These are phyloP conservation scores for Myxozyma monticola DNA, from an alignment of 805 yeast species.

Conservation along the genomic window DNA sequence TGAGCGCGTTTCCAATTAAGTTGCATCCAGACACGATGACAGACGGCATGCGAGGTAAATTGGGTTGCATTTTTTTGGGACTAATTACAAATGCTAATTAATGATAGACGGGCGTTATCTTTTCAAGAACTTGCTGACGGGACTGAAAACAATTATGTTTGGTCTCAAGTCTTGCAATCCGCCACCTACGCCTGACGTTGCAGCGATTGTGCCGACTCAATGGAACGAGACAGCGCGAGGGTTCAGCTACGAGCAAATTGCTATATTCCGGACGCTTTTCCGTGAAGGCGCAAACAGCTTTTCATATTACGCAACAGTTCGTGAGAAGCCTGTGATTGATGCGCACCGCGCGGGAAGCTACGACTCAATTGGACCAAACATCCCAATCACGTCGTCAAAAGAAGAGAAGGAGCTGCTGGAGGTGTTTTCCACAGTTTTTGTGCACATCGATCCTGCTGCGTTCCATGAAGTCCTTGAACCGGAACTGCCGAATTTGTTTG, in stretches of 20 bases:
- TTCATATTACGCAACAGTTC: slow-evolving; percentile 61
- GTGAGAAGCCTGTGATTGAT: slow-evolving; percentile 35
- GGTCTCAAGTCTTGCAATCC: slow-evolving; percentile 90
- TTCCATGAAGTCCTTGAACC: slow-evolving; percentile 87
- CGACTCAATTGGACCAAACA: slow-evolving; percentile 73
- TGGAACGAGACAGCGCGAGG: slow-evolving; percentile 89
- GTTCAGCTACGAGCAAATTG: slow-evolving; percentile 79
- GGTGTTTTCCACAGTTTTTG: slow-evolving; percentile 86
- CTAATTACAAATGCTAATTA: neutral
- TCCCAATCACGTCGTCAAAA: slow-evolving; percentile 83
- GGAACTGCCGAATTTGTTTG: slow-evolving; percentile 75
- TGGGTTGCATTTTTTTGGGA: neutral
- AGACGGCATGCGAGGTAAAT: slow-evolving; percentile 50
- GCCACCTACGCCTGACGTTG: slow-evolving; percentile 55
- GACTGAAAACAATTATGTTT: slow-evolving; percentile 83
- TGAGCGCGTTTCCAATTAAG: slow-evolving; percentile 59
- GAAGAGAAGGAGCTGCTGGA: slow-evolving; percentile 97
- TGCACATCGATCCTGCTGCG: slow-evolving; percentile 91
- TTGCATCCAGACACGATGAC: slow-evolving; percentile 50
- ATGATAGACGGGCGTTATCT: slow-evolving; percentile 84
- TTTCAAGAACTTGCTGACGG: slow-evolving; percentile 84
- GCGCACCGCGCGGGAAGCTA: slow-evolving; percentile 38
- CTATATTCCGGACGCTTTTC: slow-evolving; percentile 71
- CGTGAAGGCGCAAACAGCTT: slow-evolving; percentile 83
- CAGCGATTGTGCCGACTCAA: slow-evolving; percentile 51